Conservation (phyloP, 352 stramenopile genomes). For the Phytophthora pluvialis region DNA sequence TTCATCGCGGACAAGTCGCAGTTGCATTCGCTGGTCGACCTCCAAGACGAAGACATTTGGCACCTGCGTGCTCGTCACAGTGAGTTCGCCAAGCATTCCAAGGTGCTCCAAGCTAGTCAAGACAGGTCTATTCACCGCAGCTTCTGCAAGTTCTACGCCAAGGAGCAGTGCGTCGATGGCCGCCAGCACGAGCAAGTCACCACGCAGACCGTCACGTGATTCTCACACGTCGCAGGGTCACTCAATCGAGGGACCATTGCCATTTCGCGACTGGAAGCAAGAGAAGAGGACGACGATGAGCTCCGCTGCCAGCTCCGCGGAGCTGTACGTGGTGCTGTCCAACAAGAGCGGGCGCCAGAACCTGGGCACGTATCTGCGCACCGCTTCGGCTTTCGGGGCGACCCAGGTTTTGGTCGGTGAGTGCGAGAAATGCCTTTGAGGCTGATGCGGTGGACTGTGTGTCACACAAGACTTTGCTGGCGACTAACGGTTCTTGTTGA, state of each 20-base stretch:
- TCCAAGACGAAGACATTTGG: constrained; percentile 29
- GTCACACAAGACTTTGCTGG: not conserved
- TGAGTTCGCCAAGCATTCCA: constrained; percentile 60
- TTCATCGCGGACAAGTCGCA: constrained; percentile 32
- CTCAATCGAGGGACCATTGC: constrained; percentile 17
- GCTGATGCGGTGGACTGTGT: constrained; percentile 3
- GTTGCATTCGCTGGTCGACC: constrained; percentile 21
- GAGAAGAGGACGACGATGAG: constrained; percentile 17
- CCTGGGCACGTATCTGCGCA: constrained; percentile 80
- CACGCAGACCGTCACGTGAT: constrained; percentile 34
- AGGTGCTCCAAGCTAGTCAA: constrained; percentile 58
- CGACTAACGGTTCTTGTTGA: constrained; percentile 10
- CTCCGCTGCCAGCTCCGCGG: constrained; percentile 23
- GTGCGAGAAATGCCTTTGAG: constrained; percentile 11
- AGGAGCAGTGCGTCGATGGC: constrained; percentile 59
- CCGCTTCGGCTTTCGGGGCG: constrained; percentile 72
- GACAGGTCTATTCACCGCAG: constrained; percentile 46
- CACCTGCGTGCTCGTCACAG: constrained; percentile 18
- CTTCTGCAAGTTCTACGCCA: constrained; percentile 75
- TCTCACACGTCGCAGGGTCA: constrained; percentile 41
- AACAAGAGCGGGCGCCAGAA: constrained; percentile 80
- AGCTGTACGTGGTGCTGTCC: constrained; percentile 78
- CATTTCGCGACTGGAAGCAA: constrained; percentile 24
- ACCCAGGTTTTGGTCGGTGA: constrained; percentile 78
- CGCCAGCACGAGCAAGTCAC: too few species aligned